These are phyloP conservation scores for Alternaria novae-zelandiae DNA, from an alignment of 2,329 filamentous ascomycete genomes.

Conservation along the genomic window DNA sequence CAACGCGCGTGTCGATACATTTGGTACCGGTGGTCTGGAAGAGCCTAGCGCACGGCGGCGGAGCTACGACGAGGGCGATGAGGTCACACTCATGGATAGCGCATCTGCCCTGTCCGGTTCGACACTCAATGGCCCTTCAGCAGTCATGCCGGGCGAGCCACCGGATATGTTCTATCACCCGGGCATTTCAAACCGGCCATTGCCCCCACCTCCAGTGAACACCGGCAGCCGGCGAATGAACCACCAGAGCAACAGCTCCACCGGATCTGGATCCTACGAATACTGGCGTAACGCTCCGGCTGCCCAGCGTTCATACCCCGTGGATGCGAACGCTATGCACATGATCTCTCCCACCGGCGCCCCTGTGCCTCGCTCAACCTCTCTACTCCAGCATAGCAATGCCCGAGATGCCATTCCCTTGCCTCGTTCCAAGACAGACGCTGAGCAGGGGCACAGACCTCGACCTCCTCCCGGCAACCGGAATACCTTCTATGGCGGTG, in stretches of 20 bases:
- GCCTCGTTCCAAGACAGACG: conserved; percentile 93
- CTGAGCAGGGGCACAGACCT: conserved; percentile 63
- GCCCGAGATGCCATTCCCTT: conserved; percentile 80
- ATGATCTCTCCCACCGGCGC: conserved; percentile 42
- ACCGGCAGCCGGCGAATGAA: conserved; percentile 56
- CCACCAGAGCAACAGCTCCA: conserved; percentile 41
- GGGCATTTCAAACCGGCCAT: conserved; percentile 68
- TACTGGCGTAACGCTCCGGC: conserved; percentile 46
- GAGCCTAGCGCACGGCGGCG: conserved; percentile 73
- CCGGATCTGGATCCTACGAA: conserved; percentile 54
- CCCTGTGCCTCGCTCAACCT: conserved; percentile 55
- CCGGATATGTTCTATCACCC: conserved; percentile 95
- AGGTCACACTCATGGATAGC: conserved; percentile 59
- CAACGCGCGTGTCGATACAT: conserved; percentile 80
- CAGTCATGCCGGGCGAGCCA: conserved; percentile 63
- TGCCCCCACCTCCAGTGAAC: conserved; percentile 69
- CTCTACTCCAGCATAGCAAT: conserved; percentile 80
- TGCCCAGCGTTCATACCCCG: conserved; percentile 40
- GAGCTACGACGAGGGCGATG: conserved; percentile 94
- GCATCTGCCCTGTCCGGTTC: conserved; percentile 33
- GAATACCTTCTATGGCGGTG: conserved; percentile 44
- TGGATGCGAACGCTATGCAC: conserved; percentile 37
- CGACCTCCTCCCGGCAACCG: conserved; percentile 50
- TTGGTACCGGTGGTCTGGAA: conserved; percentile 86
- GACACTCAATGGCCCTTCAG: conserved; percentile 29